Base-by-base conservation (phyloP, 768 basidiomycete genomes). In the Suillus ampliporus region DNA sequence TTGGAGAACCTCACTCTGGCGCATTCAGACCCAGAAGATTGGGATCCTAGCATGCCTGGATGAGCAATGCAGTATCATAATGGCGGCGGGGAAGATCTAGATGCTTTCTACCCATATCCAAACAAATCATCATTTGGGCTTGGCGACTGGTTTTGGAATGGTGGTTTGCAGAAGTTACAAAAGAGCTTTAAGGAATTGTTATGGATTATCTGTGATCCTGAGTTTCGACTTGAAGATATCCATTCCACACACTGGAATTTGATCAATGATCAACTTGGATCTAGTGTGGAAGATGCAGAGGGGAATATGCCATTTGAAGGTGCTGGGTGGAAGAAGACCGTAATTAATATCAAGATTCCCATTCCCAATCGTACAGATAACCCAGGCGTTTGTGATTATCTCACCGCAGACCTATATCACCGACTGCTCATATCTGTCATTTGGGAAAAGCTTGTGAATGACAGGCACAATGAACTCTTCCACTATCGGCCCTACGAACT, bases 401-500 rank as follows among this genome's bases (percentile, higher is more conserved):
- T 47, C 0, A 11, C 58, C 15, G n/a, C 31, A 2, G 38, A 61
- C 34, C 61, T 71, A 6, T 50, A 62, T 34, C 69, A 71, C 47
- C 59, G 47, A 13, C 56, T 44, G 13, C 57, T 69, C 0, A 31
- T 67, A 11, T 64, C 67, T 0, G 60, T 70, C 26, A 62, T 70
- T 38, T n/a, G 41, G 0, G 64, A 70, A 47, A 70, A 67, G n/a
- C 17, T 71, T 17, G 5, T 53, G 0, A 66, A 65, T 63, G 19
- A 43, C n/a, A 60, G 6, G 26, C 51, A 60, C 7, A 15, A 53
- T 6, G n/a, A 43, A 15, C 56, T 37, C 17, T 67, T 72, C 34
- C 67, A 72, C 51, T 71, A 65, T 57, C 62, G 64, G 6, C 71
- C 71, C 0, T 72, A 68, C 58, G 52, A 67, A 48, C 58, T 66